phyloP scores from a whole-genome alignment of 2,329 filamentous ascomycete genomes.

The Fusarium chlamydosporum region DNA sequence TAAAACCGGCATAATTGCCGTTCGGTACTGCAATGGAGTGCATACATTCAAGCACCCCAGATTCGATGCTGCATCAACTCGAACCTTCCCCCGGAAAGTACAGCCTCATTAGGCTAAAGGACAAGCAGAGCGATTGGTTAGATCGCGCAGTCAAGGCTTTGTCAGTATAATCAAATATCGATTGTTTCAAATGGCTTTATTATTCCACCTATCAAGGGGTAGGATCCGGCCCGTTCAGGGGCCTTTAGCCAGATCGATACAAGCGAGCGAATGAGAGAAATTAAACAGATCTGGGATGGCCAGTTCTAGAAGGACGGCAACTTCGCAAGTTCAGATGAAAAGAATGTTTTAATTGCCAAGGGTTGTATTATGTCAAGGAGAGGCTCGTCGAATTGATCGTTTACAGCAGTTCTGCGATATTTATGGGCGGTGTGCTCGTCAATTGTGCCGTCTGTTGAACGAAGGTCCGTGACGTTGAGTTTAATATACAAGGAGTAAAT shows the following conservation, averaged over 20 bases:
- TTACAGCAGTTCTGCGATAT: background rate
- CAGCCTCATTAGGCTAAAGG: conserved; percentile 23
- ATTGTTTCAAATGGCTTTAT: conserved; percentile 9
- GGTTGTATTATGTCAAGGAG: conserved; percentile 6
- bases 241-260: conserved; percentile 18
- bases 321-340: conserved; percentile 1
- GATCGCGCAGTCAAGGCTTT: background rate
- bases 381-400: background rate
- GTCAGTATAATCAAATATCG: background rate
- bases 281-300: conserved; percentile 6
- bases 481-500: background rate
- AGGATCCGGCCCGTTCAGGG: rapidly evolving
- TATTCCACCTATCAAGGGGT: conserved; percentile 19
- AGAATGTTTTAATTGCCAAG: background rate
- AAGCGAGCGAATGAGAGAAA: conserved; percentile 32
- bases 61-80: conserved; percentile 1
- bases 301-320: conserved; percentile 5
- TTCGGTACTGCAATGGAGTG: conserved; percentile 8
- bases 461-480: background rate
- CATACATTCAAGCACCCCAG: conserved; percentile 16
- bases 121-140: conserved; percentile 5
- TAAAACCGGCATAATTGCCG: conserved; percentile 1
- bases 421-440: background rate
- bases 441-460: background rate
- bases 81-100: conserved; percentile 16